These are phyloP conservation scores for Solanum microdontum DNA, from an alignment of 257 asterid genomes.

Conservation along the genomic window DNA sequence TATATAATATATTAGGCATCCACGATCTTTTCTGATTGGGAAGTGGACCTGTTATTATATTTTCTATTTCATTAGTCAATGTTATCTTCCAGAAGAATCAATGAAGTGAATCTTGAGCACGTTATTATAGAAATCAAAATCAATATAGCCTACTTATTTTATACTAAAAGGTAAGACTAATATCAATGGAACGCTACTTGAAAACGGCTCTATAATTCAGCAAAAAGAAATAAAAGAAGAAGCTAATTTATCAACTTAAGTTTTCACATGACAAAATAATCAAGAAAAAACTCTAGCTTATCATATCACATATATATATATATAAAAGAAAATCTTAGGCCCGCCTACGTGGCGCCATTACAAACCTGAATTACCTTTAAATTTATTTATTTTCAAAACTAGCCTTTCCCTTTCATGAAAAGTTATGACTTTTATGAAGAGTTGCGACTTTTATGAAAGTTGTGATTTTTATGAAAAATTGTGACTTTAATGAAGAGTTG, in stretches of 20 bases:
- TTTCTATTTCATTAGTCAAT: neutral
- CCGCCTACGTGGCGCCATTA: too few species aligned
- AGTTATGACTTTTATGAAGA: too few species aligned
- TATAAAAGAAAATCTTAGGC: too few species aligned
- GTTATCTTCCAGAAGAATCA: neutral
- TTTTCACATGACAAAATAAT: neutral
- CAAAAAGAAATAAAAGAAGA: neutral
- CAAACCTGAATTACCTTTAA: too few species aligned
- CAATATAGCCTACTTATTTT: neutral
- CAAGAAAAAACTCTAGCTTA: neutral
- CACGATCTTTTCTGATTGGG: neutral
- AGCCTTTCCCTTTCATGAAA: too few species aligned
- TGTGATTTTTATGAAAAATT: too few species aligned
- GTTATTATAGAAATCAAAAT: too few species aligned
- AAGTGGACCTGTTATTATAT: neutral
- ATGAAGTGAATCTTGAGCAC: neutral
- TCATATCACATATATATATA: too few species aligned
- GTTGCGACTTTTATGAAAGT: too few species aligned
- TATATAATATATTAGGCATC: neutral
- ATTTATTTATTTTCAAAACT: too few species aligned
- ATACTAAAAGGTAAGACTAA: neutral
- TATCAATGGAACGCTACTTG: neutral
- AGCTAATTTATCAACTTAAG: neutral
- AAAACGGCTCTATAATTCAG: neutral
- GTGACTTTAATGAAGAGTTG: too few species aligned